Evolutionary conservation across 1,284 basidiomycete species (phyloP).

Genomic region (Heterobasidion parviporum): DNA sequence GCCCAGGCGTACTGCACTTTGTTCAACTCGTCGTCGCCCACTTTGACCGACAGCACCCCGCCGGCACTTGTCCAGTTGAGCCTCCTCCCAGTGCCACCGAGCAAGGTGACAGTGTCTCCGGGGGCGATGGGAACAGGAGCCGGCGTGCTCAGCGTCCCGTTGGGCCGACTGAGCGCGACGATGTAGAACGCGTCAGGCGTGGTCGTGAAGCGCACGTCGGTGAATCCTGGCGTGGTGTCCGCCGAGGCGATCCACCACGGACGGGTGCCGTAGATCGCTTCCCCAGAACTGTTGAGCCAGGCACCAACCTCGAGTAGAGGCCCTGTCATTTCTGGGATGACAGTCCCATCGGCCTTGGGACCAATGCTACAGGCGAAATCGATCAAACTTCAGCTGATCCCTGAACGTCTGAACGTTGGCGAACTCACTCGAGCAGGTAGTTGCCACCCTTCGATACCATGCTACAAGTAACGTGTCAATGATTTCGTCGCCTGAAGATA

Average conservation of each 20-base stretch:
- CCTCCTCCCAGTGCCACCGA: conserved; percentile 21
- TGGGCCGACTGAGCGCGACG: conserved; percentile 32
- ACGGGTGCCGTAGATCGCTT: conserved; percentile 21
- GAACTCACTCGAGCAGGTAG: conserved; percentile 11
- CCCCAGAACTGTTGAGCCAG: conserved; percentile 25
- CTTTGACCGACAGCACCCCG: conserved; percentile 8
- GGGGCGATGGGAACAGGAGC: conserved; percentile 36
- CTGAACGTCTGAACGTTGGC: neutral
- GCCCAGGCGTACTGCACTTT: conserved; percentile 10
- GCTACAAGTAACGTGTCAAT: neutral
- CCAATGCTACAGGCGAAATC: neutral
- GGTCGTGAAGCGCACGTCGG: conserved; percentile 37
- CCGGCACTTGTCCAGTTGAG: conserved; percentile 9
- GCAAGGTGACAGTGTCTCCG: conserved; percentile 34
- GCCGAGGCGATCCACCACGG: conserved; percentile 11
- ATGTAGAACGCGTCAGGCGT: conserved; percentile 44
- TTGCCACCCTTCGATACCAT: conserved; percentile 15
- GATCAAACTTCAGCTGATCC: neutral
- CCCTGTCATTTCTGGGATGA: conserved; percentile 9
- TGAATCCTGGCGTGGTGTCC: conserved; percentile 4
- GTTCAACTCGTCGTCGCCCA: conserved; percentile 9
- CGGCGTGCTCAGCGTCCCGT: conserved; percentile 27
- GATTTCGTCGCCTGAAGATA: too few species aligned
- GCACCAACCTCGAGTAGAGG: conserved; percentile 14
- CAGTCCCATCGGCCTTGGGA: conserved; percentile 11